Evolutionary conservation across 495 filamentous ascomycete genomes (phyloP).

Genomic region (Entonaema liquescens): DNA sequence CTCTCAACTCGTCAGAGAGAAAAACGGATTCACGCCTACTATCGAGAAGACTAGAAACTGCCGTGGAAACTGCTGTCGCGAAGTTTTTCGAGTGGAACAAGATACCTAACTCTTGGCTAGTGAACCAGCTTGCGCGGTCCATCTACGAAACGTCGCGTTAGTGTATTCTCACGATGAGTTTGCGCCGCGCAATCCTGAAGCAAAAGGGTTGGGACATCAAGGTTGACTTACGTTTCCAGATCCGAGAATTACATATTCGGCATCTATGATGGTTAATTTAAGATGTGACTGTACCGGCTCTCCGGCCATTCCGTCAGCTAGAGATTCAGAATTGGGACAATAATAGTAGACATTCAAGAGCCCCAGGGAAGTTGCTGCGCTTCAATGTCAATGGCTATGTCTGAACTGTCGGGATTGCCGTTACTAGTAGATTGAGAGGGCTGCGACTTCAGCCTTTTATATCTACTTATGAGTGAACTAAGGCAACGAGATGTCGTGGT

Average conservation of each 20-base stretch:
- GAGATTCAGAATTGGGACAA: constrained; percentile 29
- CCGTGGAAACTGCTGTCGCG: constrained; percentile 51
- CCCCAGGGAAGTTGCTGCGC: constrained; percentile 46
- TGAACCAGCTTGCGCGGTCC: constrained; percentile 80
- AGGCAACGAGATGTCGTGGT: constrained; percentile 69
- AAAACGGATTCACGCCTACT: constrained; percentile 53
- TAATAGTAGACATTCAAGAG: constrained; percentile 62
- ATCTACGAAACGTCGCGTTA: constrained; percentile 44
- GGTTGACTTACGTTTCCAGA: constrained; percentile 65
- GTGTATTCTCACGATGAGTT: background rate
- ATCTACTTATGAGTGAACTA: constrained; percentile 59
- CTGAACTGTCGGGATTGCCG: background rate
- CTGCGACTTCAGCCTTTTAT: constrained; percentile 44
- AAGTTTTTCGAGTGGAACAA: constrained; percentile 63
- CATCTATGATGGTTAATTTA: constrained; percentile 72
- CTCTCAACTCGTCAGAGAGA: constrained; percentile 29
- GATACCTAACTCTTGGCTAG: constrained; percentile 79
- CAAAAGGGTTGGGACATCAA: too few relatives aligned
- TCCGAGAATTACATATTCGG: constrained; percentile 66
- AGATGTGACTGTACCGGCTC: constrained; percentile 75
- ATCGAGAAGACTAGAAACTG: constrained; percentile 54
- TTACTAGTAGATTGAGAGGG: background rate
- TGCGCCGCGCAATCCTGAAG: background rate
- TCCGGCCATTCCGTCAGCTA: constrained; percentile 26
- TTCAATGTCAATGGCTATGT: constrained; percentile 43